Conservation (phyloP, 176 grass and related monocot species). For the Paspalum notatum region DNA sequence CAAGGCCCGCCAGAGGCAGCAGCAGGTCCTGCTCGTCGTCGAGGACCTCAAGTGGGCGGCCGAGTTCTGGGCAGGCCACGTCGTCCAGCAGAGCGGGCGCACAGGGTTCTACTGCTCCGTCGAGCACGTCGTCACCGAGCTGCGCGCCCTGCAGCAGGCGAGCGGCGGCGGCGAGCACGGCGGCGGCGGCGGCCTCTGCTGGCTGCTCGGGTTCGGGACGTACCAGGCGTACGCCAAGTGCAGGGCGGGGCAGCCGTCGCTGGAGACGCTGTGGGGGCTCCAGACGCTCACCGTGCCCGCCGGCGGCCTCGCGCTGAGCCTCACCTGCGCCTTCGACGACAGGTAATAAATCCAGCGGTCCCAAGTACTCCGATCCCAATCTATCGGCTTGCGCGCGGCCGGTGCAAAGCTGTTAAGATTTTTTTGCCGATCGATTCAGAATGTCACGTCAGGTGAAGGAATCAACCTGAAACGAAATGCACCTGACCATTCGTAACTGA, state of each 20-base stretch:
- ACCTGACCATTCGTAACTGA: slow-evolving; percentile 39
- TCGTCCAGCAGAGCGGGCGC: slow-evolving; percentile 42
- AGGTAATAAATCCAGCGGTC: slow-evolving; percentile 53
- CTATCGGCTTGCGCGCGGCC: background rate
- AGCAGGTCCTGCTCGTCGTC: slow-evolving; percentile 57
- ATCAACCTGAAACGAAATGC: slow-evolving; percentile 42
- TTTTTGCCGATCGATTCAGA: slow-evolving; percentile 6
- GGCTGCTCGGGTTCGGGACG: slow-evolving; percentile 80
- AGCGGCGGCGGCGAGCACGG: background rate
- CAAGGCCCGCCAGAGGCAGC: slow-evolving; percentile 46
- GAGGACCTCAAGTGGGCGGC: slow-evolving; percentile 80
- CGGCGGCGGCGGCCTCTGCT: slow-evolving; percentile 27
- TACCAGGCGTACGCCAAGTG: slow-evolving; percentile 78
- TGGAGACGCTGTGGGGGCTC: slow-evolving; percentile 80
- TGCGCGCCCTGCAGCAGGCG: slow-evolving; percentile 60
- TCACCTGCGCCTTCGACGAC: slow-evolving; percentile 69
- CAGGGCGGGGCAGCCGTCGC: slow-evolving; percentile 66
- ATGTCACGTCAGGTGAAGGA: slow-evolving; percentile 45
- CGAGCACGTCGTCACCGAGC: slow-evolving; percentile 75
- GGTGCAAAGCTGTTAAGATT: slow-evolving; percentile 28
- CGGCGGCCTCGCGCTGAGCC: slow-evolving; percentile 70
- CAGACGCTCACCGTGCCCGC: slow-evolving; percentile 69
- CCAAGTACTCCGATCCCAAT: background rate
- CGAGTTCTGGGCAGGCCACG: slow-evolving; percentile 59
- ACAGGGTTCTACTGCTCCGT: slow-evolving; percentile 69